Base-by-base conservation (phyloP, 2,329 filamentous ascomycete species). In the Fusarium chlamydosporum region DNA sequence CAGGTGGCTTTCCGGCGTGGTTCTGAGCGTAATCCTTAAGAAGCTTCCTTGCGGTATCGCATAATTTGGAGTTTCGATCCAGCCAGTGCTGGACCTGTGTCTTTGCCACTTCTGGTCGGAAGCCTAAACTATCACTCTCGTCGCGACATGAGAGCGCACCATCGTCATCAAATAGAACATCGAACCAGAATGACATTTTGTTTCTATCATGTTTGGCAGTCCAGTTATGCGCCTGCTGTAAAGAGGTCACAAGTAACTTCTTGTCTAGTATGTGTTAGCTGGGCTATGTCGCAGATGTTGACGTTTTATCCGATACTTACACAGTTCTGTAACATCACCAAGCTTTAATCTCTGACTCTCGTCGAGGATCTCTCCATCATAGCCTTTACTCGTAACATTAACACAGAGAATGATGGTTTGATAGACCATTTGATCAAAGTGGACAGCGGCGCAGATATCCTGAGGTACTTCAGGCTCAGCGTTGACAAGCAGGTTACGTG, bases 141-240 rank as follows among this genome's bases (percentile, higher is more conserved):
- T 87, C 84, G 3, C 84, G 82, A 45, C 82, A 81, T 10, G 81
- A 81, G 31, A 81, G 77, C 4, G 78, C 79, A 8, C 80, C 81
- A 31, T 85, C 83, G 31, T 88, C 87, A 55, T 91, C 88, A 56
- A 90, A 90, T 9, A 91, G 78, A 29, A 90, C 86, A 55, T 88
- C 86, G 57, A 86, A 87, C 88, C 89, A 91, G 63, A 91, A 91
- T 0, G 86, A 83, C 87, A 90, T 91, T 75, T 91, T 91, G 76
- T 90, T 90, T 35, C 89, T 81, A 72, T 91, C 88, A 71, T 91
- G 89, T 65, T 89, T 89, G 57, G 88, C 88, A 1, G 88, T 89
- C 88, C 89, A 90, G 75, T 91, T 91, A 69, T 91, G 88, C 3
- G 88, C 86, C 75, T 91, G 88, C 72, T 91, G 89, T 13, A 91